Conservation (phyloP, 106 monocot species). For the Platanthera zijinensis region DNA sequence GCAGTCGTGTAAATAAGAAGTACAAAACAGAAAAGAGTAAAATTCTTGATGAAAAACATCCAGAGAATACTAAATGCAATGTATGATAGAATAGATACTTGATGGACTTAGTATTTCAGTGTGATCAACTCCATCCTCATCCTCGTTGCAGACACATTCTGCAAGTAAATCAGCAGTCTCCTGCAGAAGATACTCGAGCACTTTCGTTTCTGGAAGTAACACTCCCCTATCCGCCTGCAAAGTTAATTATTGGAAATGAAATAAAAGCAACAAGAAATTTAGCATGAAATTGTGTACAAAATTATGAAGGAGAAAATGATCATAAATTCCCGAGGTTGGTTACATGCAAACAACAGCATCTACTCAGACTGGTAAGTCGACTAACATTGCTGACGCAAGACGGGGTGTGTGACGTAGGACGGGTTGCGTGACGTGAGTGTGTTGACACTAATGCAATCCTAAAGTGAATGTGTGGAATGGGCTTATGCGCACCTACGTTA, state of each 20-base stretch:
- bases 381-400: too few relatives aligned
- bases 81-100: conserved; percentile 12
- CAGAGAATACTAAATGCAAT: not conserved
- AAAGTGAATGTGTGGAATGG: too few relatives aligned
- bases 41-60: conserved; percentile 6
- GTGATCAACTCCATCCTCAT: conserved; percentile 23
- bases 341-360: too few relatives aligned
- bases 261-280: not conserved
- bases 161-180: conserved; percentile 36
- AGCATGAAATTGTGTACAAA: too few relatives aligned
- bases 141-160: conserved; percentile 39
- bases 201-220: conserved; percentile 42
- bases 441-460: too few relatives aligned
- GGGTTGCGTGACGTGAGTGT: too few relatives aligned
- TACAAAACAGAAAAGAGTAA: not conserved
- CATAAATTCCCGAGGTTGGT: too few relatives aligned
- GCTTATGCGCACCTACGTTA: too few relatives aligned
- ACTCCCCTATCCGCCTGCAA: conserved; percentile 43
- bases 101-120: conserved; percentile 6
- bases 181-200: conserved; percentile 54
- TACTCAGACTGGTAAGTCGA: too few relatives aligned
- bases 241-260: conserved; percentile 10
- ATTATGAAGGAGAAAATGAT: too few relatives aligned
- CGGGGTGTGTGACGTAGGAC: too few relatives aligned
- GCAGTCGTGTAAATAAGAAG: not conserved